These are phyloP conservation scores for Debaryomyces prosopidis DNA, from an alignment of 805 yeast species.

Conservation along the genomic window DNA sequence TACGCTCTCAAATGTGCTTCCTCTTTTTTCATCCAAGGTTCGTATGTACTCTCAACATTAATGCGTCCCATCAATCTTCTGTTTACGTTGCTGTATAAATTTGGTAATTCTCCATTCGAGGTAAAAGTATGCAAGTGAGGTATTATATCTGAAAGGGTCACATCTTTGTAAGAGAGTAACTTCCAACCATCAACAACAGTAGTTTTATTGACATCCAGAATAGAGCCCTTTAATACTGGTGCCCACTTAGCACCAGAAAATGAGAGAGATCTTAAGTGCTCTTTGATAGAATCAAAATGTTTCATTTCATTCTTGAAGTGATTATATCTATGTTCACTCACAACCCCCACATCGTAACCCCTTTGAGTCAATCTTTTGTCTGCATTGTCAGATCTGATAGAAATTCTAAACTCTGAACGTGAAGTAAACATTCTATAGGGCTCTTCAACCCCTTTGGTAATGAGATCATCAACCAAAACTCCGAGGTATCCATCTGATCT, in stretches of 20 bases:
- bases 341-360: slow-evolving; percentile 69
- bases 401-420: slow-evolving; percentile 87
- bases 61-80: slow-evolving; percentile 57
- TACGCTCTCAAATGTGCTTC: slow-evolving; percentile 71
- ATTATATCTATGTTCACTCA: slow-evolving; percentile 57
- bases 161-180: slow-evolving; percentile 57
- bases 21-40: slow-evolving; percentile 77
- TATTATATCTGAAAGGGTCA: slow-evolving; percentile 26
- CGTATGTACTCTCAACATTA: slow-evolving; percentile 79
- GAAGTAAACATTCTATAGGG: slow-evolving; percentile 99
- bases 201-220: slow-evolving; percentile 47
- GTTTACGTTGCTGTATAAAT: slow-evolving; percentile 20
- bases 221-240: slow-evolving; percentile 41
- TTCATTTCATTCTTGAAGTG: slow-evolving; percentile 45
- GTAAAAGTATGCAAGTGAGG: slow-evolving; percentile 26
- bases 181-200: slow-evolving; percentile 62
- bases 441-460: slow-evolving; percentile 93
- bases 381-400: slow-evolving; percentile 92
- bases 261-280: slow-evolving; percentile 44
- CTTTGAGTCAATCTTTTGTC: slow-evolving; percentile 75
- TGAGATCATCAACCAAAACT: slow-evolving; percentile 88
- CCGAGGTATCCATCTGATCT: slow-evolving; percentile 91
- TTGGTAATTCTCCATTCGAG: slow-evolving; percentile 22
- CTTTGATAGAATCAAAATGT: slow-evolving; percentile 45
- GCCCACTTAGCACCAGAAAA: slow-evolving; percentile 68